Percentiles rank a stretch among this genome's conserved stretches.
These are phyloP conservation scores for Trypanosoma lewisi DNA, from an alignment of 208 protist species.

Conservation along the genomic window DNA sequence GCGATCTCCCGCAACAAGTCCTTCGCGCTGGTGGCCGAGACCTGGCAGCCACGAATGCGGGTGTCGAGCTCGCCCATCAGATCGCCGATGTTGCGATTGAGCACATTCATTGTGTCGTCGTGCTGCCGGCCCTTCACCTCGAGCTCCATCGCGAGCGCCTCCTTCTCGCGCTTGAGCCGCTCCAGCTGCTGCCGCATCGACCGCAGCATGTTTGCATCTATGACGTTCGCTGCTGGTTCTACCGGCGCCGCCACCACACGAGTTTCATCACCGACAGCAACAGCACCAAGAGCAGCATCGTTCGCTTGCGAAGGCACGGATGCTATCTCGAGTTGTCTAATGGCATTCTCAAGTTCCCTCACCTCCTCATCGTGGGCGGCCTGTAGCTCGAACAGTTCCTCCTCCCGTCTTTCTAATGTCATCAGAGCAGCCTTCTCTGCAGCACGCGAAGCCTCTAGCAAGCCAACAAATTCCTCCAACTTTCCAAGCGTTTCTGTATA, in stretches of 20 bases:
- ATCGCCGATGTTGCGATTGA: conserved; percentile 48
- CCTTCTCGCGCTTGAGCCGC: conserved; percentile 59
- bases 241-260: neutral
- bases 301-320: conserved; percentile 7
- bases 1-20: conserved; percentile 45
- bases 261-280: no score
- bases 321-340: conserved; percentile 18
- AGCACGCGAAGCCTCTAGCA: conserved; percentile 54
- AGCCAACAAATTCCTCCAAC: conserved; percentile 63
- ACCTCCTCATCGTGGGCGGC: conserved; percentile 27
- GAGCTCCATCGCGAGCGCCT: conserved; percentile 50
- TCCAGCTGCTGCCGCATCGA: conserved; percentile 49
- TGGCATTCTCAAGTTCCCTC: conserved; percentile 23
- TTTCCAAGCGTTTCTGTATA: conserved; percentile 47
- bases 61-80: conserved; percentile 40
- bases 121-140: conserved; percentile 32
- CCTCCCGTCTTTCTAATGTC: conserved; percentile 30
- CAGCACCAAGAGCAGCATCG: neutral
- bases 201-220: conserved; percentile 4
- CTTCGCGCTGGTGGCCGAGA: conserved; percentile 42
- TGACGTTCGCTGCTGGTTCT: neutral
- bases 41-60: conserved; percentile 40
- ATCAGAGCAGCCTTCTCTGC: conserved; percentile 45
- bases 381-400: conserved; percentile 38
- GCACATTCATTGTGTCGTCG: conserved; percentile 26